phyloP scores from a whole-genome alignment of 208 protist species.

The Wallacemonas sp. region DNA sequence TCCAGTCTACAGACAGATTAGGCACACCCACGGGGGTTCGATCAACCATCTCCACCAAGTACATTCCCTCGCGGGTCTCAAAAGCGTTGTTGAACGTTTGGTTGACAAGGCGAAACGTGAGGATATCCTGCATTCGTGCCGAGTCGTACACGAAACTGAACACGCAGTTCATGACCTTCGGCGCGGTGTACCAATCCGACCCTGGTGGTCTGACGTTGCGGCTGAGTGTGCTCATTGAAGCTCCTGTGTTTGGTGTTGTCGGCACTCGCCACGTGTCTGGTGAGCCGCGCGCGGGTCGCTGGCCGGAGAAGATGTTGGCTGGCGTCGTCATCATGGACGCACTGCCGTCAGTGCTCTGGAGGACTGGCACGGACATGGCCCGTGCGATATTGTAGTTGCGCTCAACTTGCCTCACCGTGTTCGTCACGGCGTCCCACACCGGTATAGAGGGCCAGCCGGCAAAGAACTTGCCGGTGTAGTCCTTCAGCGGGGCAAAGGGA shows the following conservation, averaged over 20 bases:
- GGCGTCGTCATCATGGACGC: neutral
- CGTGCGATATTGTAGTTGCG: slow-evolving; percentile 47
- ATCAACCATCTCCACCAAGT: slow-evolving; percentile 48
- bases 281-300: too few species aligned
- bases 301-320: neutral
- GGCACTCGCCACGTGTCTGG: neutral
- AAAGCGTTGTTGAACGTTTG: slow-evolving; percentile 50
- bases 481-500: slow-evolving; percentile 24
- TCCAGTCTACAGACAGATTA: slow-evolving; percentile 26
- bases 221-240: too few species aligned
- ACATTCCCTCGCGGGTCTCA: slow-evolving; percentile 52
- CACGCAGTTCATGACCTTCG: slow-evolving; percentile 27
- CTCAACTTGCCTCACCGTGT: slow-evolving; percentile 35
- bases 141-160: slow-evolving; percentile 43
- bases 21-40: slow-evolving; percentile 41
- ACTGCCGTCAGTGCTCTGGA: neutral
- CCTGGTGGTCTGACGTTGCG: slow-evolving; percentile 15
- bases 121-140: slow-evolving; percentile 26
- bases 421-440: slow-evolving; percentile 54
- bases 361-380: neutral
- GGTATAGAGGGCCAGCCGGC: slow-evolving; percentile 71
- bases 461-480: slow-evolving; percentile 72
- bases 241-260: neutral
- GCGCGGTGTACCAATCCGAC: slow-evolving; percentile 38
- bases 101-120: slow-evolving; percentile 57